These are phyloP conservation scores for Podaxis sp. DNA, from an alignment of 768 basidiomycete species.

Conservation along the genomic window DNA sequence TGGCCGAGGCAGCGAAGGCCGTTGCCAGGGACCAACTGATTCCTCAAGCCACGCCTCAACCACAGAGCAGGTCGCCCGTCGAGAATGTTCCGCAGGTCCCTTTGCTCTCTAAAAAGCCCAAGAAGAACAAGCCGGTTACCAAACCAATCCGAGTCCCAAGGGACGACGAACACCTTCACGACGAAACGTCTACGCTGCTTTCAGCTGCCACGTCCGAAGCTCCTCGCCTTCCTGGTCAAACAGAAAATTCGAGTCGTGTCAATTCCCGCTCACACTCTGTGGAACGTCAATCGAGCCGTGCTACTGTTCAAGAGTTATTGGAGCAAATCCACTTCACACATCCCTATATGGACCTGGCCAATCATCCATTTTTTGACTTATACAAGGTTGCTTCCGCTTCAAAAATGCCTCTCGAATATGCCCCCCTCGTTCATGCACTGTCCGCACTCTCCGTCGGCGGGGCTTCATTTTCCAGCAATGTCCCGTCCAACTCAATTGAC, in stretches of 20 bases:
- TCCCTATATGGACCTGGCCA: slow-evolving; percentile 60
- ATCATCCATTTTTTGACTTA: slow-evolving; percentile 73
- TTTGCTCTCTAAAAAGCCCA: slow-evolving; percentile 77
- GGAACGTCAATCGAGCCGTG: slow-evolving; percentile 41
- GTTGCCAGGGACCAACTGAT: slow-evolving; percentile 6
- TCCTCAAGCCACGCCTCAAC: slow-evolving; percentile 1
- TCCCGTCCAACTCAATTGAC: slow-evolving; percentile 86
- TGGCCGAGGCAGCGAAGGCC: slow-evolving; percentile 10
- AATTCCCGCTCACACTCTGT: slow-evolving; percentile 60
- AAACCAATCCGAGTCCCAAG: slow-evolving; percentile 54
- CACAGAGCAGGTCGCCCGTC: slow-evolving; percentile 69
- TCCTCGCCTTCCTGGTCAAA: slow-evolving; percentile 28
- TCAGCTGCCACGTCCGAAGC: slow-evolving; percentile 48
- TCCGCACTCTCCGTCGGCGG: slow-evolving; percentile 84
- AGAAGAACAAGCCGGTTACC: slow-evolving; percentile 68
- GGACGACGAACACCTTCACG: slow-evolving; percentile 45
- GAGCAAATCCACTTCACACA: slow-evolving; percentile 60
- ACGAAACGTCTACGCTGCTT: slow-evolving; percentile 37
- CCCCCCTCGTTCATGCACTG: slow-evolving; percentile 79
- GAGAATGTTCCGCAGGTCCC: slow-evolving; percentile 72
- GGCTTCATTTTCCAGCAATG: slow-evolving; percentile 77
- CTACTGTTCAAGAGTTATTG: slow-evolving; percentile 59
- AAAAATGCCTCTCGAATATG: slow-evolving; percentile 80
- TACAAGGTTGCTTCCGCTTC: slow-evolving; percentile 69
- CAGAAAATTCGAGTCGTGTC: slow-evolving; percentile 45